These are phyloP conservation scores for Aspergillus puulaauensis DNA, from an alignment of 2,329 filamentous ascomycete species.

Conservation along the genomic window DNA sequence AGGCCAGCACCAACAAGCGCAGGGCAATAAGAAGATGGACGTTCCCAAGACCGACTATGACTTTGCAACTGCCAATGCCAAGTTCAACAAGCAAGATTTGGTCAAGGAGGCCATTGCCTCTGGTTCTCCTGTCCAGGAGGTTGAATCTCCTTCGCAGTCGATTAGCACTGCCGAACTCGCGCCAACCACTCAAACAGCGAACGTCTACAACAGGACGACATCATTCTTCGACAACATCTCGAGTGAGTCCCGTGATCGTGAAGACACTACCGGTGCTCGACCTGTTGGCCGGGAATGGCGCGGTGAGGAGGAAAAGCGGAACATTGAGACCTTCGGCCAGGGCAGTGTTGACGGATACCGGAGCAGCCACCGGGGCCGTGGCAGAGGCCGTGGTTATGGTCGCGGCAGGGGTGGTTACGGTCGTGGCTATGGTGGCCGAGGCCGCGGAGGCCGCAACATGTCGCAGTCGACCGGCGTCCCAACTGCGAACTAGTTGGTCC, in stretches of 20 bases:
- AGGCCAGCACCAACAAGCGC: conserved; percentile 41
- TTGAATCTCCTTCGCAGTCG: conserved; percentile 49
- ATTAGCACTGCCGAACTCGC: conserved; percentile 41
- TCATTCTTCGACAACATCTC: conserved; percentile 99
- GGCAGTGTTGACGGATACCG: conserved; percentile 90
- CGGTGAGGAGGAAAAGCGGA: conserved; percentile 88
- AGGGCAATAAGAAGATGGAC: conserved; percentile 69
- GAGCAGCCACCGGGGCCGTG: conserved; percentile 70
- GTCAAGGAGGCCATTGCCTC: conserved; percentile 84
- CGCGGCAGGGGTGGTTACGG: conserved; percentile 51
- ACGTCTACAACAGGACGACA: conserved; percentile 76
- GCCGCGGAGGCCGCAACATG: conserved; percentile 37
- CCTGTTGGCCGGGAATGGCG: conserved; percentile 85
- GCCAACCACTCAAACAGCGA: conserved; percentile 28
- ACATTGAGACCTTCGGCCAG: conserved; percentile 97
- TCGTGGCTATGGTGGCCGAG: conserved; percentile 41
- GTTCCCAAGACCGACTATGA: conserved; percentile 91
- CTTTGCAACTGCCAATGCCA: conserved; percentile 81
- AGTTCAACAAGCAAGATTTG: conserved; percentile 84
- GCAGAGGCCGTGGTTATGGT: conserved; percentile 50
- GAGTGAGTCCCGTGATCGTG: conserved; percentile 85
- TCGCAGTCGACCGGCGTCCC: conserved; percentile 41
- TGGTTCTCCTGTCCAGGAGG: conserved; percentile 63
- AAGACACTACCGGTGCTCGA: conserved; percentile 65
- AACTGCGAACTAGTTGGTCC: conserved; percentile 27